These are phyloP conservation scores for Colletotrichum falcatum DNA, from an alignment of 2,329 filamentous ascomycete species.

Conservation along the genomic window DNA sequence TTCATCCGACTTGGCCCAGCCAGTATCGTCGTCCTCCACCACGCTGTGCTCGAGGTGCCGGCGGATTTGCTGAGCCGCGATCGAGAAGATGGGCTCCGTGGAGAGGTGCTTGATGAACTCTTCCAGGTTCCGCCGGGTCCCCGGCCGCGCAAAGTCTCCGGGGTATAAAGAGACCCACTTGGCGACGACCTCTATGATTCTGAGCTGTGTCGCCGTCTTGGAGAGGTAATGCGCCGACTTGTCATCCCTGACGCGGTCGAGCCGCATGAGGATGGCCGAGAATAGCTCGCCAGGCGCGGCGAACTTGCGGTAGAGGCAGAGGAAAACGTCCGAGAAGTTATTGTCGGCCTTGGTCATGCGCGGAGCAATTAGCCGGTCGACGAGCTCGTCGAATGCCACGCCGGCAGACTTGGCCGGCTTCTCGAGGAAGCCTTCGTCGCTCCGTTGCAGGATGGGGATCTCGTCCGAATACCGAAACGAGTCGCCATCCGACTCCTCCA, in stretches of 20 bases:
- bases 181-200: slow-evolving; percentile 85
- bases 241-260: slow-evolving; percentile 77
- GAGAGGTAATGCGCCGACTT: slow-evolving; percentile 77
- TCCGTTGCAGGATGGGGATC: slow-evolving; percentile 74
- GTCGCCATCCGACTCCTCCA: slow-evolving; percentile 78
- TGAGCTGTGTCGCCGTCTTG: slow-evolving; percentile 83
- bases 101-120: slow-evolving; percentile 82
- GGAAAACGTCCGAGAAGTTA: slow-evolving; percentile 89
- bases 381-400: slow-evolving; percentile 75
- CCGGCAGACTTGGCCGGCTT: slow-evolving; percentile 64
- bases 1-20: slow-evolving; percentile 89
- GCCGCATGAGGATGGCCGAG: slow-evolving; percentile 79
- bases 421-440: slow-evolving; percentile 71
- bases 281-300: slow-evolving; percentile 84
- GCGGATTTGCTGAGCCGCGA: slow-evolving; percentile 87
- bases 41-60: slow-evolving; percentile 79
- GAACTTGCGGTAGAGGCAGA: slow-evolving; percentile 95
- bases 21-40: slow-evolving; percentile 88
- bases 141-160: slow-evolving; percentile 87
- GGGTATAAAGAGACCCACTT: slow-evolving; percentile 93
- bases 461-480: slow-evolving; percentile 75
- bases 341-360: slow-evolving; percentile 88
- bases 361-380: slow-evolving; percentile 86
- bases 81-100: slow-evolving; percentile 82
- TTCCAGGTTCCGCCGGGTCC: slow-evolving; percentile 77